A percentile compares a stretch with the other conserved stretches of the same genome.
Evolutionary conservation across 1,139 yeast species (phyloP).

Genomic region (Saccharomyces hybrid): DNA sequence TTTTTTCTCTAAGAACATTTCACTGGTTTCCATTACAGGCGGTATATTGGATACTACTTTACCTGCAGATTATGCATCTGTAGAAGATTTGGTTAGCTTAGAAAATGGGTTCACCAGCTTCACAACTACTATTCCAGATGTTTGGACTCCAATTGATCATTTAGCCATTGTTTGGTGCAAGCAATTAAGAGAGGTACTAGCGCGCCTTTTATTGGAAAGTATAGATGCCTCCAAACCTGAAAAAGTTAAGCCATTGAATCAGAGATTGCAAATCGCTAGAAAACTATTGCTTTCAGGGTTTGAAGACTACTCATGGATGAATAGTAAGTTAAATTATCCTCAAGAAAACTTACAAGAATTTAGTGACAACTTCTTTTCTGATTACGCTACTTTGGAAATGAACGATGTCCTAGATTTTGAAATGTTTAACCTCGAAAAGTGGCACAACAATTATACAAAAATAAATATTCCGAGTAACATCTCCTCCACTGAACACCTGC

Average conservation of each 20-base stretch:
- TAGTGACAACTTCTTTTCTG: background rate
- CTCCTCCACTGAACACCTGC: background rate
- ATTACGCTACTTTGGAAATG: background rate
- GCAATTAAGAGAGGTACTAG: constrained; percentile 63
- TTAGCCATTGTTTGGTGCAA: constrained; percentile 96
- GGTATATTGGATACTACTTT: constrained; percentile 72
- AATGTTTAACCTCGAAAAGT: constrained; percentile 1
- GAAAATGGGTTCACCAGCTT: constrained; percentile 76
- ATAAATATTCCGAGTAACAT: constrained; percentile 2
- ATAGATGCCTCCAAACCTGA: constrained; percentile 41
- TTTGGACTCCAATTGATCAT: constrained; percentile 95
- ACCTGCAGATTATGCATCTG: constrained; percentile 88
- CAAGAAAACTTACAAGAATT: background rate
- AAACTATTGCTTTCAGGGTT: constrained; percentile 51
- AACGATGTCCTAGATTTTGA: background rate
- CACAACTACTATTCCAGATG: constrained; percentile 80
- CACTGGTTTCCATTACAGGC: constrained; percentile 80
- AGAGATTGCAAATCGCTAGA: constrained; percentile 54
- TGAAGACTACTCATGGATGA: constrained; percentile 33
- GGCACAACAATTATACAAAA: constrained; percentile 1
- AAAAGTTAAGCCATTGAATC: constrained; percentile 43
- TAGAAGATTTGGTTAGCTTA: constrained; percentile 65
- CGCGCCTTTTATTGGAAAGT: constrained; percentile 52
- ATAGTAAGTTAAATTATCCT: background rate
- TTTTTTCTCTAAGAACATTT: constrained; percentile 36